phyloP scores from a whole-genome alignment of 2,329 filamentous ascomycete species.

The Escovopsis weberi region DNA sequence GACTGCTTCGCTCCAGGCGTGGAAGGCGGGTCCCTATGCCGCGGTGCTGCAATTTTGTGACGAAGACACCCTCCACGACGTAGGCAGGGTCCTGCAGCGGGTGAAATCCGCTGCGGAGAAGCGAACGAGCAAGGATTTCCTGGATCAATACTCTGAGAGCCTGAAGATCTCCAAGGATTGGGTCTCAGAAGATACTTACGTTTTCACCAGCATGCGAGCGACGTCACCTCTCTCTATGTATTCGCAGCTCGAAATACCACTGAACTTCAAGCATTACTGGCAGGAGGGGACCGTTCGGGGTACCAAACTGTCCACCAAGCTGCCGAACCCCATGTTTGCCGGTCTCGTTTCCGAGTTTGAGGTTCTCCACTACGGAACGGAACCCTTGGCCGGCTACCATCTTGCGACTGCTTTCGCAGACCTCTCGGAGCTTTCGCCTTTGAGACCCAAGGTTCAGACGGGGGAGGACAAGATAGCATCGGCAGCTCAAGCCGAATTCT shows the following conservation, averaged over 20 bases:
- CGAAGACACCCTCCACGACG: slow-evolving; percentile 25
- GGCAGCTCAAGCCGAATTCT: slow-evolving; percentile 30
- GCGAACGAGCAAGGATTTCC: slow-evolving; percentile 4
- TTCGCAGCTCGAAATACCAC: slow-evolving; percentile 10
- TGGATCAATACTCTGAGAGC: slow-evolving; percentile 7
- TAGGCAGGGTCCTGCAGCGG: slow-evolving; percentile 23
- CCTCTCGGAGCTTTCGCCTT: slow-evolving; percentile 23
- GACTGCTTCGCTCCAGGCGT: slow-evolving; percentile 24
- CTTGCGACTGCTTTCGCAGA: slow-evolving; percentile 32
- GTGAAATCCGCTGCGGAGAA: slow-evolving; percentile 10
- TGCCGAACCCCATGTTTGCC: slow-evolving; percentile 33
- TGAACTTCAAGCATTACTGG: slow-evolving; percentile 20
- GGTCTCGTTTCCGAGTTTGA: slow-evolving; percentile 18
- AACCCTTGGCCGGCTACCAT: slow-evolving; percentile 43
- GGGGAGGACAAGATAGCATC: slow-evolving; percentile 13
- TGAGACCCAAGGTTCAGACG: slow-evolving; percentile 12
- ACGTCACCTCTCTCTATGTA: slow-evolving; percentile 21
- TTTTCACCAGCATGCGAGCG: slow-evolving; percentile 21
- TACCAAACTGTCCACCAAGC: slow-evolving; percentile 3
- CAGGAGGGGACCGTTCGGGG: slow-evolving; percentile 18
- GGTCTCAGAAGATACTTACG: slow-evolving; percentile 9
- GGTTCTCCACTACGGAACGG: slow-evolving; percentile 30
- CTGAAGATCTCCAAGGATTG: slow-evolving; percentile 9
- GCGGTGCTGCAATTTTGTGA: slow-evolving; percentile 33
- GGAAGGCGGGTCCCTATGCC: slow-evolving; percentile 32